Evolutionary conservation across 257 asterid genomes (phyloP).

Genomic region (Solanum arcanum): DNA sequence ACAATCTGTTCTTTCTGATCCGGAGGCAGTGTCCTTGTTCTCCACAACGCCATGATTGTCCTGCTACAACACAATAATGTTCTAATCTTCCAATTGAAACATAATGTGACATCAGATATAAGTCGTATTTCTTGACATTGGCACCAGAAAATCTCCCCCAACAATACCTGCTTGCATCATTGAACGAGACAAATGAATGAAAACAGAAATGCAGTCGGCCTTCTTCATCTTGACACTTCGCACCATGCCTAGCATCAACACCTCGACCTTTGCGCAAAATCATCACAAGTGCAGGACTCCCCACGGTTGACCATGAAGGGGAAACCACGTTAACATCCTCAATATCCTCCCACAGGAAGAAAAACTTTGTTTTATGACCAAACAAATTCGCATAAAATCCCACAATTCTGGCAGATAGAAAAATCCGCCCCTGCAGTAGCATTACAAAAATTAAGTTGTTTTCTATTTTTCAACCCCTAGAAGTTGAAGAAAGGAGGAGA

Average conservation of each 20-base stretch:
- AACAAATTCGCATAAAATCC: slow-evolving; percentile 79
- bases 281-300: slow-evolving; percentile 74
- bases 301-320: slow-evolving; percentile 65
- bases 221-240: slow-evolving; percentile 59
- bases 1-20: slow-evolving; percentile 47
- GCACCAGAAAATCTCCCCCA: background rate
- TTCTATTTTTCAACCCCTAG: background rate
- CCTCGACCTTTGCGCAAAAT: slow-evolving; percentile 72
- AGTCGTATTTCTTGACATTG: background rate
- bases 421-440: slow-evolving; percentile 79
- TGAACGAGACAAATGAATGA: slow-evolving; percentile 77
- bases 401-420: slow-evolving; percentile 85
- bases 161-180: slow-evolving; percentile 69
- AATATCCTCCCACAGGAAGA: slow-evolving; percentile 92
- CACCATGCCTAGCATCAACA: slow-evolving; percentile 70
- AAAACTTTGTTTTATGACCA: slow-evolving; percentile 79
- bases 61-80: slow-evolving; percentile 20
- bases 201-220: slow-evolving; percentile 81
- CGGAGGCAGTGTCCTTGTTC: slow-evolving; percentile 48
- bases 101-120: background rate
- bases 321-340: slow-evolving; percentile 76
- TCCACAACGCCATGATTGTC: slow-evolving; percentile 82
- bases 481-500: background rate
- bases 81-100: background rate
- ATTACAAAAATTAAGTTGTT: background rate